Conservation (phyloP, 1,284 basidiomycete genomes). For the Pisolithus thermaeus region DNA sequence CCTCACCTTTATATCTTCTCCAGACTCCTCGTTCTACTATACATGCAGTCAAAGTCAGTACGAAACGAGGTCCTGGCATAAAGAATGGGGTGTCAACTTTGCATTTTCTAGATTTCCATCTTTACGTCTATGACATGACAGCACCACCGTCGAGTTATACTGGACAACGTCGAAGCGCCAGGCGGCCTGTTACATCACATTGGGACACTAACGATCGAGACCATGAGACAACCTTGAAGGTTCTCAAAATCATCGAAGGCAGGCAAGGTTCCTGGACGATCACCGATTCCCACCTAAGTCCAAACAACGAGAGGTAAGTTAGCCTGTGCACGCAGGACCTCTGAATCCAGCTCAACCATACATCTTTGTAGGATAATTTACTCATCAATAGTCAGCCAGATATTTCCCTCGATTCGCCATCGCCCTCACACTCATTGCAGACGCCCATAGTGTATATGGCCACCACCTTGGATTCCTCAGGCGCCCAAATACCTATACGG, state of each 20-base stretch:
- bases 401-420: not conserved
- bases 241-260: conserved; percentile 77
- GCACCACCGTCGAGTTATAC: conserved; percentile 35
- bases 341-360: not conserved
- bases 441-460: conserved; percentile 82
- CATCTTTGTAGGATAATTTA: conserved; percentile 74
- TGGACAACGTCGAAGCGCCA: conserved; percentile 13
- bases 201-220: conserved; percentile 28
- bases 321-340: not conserved
- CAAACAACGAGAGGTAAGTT: conserved; percentile 79
- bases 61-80: conserved; percentile 5
- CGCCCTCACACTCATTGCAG: conserved; percentile 25
- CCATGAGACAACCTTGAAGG: conserved; percentile 64
- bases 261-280: conserved; percentile 82
- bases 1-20: conserved; percentile 6
- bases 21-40: conserved; percentile 78
- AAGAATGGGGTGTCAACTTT: not conserved
- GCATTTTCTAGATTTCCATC: conserved; percentile 61
- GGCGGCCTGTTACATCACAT: conserved; percentile 9
- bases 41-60: conserved; percentile 70
- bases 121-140: conserved; percentile 85
- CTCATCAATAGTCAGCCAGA: conserved; percentile 66
- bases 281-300: conserved; percentile 90
- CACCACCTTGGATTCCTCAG: conserved; percentile 67
- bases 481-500: conserved; percentile 67